These are phyloP conservation scores for Boletus insuetus DNA, from an alignment of 768 basidiomycete genomes.

Conservation along the genomic window DNA sequence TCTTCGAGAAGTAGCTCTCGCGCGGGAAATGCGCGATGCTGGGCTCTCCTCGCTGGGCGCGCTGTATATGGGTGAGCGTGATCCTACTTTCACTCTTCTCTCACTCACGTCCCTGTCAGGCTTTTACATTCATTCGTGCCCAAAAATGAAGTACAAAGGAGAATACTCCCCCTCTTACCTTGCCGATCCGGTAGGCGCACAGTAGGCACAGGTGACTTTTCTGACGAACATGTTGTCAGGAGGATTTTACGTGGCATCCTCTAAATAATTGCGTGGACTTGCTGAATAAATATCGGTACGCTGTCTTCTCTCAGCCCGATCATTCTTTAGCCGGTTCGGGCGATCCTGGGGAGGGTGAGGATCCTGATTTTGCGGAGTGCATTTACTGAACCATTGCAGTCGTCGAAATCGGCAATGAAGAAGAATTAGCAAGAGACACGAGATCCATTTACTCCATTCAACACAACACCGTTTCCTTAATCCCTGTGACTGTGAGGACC, in stretches of 20 bases:
- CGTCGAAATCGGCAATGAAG: constrained; percentile 11
- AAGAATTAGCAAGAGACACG: constrained; percentile 18
- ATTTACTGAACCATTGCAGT: constrained; percentile 16
- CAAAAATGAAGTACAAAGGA: constrained; percentile 95
- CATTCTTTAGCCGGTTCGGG: constrained; percentile 43
- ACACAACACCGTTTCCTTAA: constrained; percentile 18
- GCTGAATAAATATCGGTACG: constrained; percentile 69
- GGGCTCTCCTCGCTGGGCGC: constrained; percentile 62
- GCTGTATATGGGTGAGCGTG: constrained; percentile 80
- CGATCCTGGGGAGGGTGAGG: constrained; percentile 27
- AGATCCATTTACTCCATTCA: constrained; percentile 27
- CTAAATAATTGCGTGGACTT: constrained; percentile 54
- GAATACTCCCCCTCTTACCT: constrained; percentile 89
- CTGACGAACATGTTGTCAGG: constrained; percentile 41
- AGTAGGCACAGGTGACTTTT: neutral
- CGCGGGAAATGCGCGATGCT: constrained; percentile 67
- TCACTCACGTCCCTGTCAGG: constrained; percentile 43
- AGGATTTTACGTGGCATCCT: constrained; percentile 75
- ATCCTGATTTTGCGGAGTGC: neutral
- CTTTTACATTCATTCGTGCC: constrained; percentile 89
- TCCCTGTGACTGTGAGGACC: constrained; percentile 26
- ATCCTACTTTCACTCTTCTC: neutral
- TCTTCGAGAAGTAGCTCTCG: constrained; percentile 74
- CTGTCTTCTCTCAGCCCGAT: constrained; percentile 63
- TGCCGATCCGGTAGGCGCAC: constrained; percentile 67